A percentile compares a stretch with the other conserved stretches of the same genome.
Evolutionary conservation across 495 filamentous ascomycete genomes (phyloP).

Genomic region (Durotheca rogersii): DNA sequence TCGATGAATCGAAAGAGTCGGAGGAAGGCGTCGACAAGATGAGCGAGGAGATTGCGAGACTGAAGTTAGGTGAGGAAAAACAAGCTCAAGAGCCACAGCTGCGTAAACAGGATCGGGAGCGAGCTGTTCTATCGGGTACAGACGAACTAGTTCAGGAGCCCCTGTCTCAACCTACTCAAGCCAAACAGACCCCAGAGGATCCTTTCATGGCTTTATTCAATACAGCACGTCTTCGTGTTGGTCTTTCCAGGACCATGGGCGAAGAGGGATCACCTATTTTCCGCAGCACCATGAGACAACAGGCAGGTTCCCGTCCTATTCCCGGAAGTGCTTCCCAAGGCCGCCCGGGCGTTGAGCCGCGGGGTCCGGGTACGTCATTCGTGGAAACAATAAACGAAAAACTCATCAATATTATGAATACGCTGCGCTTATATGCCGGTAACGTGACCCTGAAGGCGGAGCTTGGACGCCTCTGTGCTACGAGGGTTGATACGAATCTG

Average conservation of each 20-base stretch:
- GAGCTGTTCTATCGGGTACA: too few relatives aligned
- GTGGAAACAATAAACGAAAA: conserved; percentile 10
- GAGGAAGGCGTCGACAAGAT: background rate
- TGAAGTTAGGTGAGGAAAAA: background rate
- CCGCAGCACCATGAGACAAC: conserved; percentile 38
- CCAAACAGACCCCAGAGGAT: background rate
- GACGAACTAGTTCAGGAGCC: too few relatives aligned
- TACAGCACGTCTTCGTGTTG: background rate
- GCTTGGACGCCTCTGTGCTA: conserved; percentile 45
- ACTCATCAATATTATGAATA: conserved; percentile 25
- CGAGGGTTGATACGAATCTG: conserved; percentile 15
- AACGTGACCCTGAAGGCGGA: conserved; percentile 41
- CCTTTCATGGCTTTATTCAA: background rate
- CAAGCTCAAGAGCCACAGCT: background rate
- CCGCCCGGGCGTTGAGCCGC: background rate
- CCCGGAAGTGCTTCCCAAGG: background rate
- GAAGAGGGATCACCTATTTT: conserved; percentile 10
- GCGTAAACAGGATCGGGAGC: too few relatives aligned
- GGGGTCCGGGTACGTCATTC: conserved; percentile 2
- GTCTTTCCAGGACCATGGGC: conserved; percentile 1
- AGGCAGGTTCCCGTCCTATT: conserved; percentile 12
- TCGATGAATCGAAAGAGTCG: background rate
- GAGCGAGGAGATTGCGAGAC: background rate
- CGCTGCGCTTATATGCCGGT: conserved; percentile 35
- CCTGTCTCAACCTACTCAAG: background rate